Base-by-base conservation (phyloP, 2,329 filamentous ascomycete genomes). In the Myrmaecium sp. region DNA sequence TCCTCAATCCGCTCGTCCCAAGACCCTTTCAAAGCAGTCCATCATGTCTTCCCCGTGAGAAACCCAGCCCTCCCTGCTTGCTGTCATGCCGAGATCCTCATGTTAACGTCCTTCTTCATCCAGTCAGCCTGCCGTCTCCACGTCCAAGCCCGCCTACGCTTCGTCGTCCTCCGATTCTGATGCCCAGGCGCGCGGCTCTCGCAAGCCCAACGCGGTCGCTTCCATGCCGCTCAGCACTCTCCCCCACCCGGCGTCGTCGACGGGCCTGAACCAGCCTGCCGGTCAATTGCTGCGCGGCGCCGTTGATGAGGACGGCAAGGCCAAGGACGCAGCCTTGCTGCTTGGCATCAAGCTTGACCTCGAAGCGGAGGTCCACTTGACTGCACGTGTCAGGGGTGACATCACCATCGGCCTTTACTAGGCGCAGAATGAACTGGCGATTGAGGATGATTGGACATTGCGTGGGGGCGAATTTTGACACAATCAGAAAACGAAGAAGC, bases 301-400 rank as follows among this genome's bases (percentile, higher is more conserved):
- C 9, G 59, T 61, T 17, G 64, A 69, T 33, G 60, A 65, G 16
- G 51, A 69, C 28, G 66, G 68, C 32, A 62, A 66, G 38, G 53
- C 64, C 32, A 72, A 68, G 49, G 48, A 62, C 21, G 64, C 68
- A 4, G 66, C 64, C 2, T 54, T 72, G 22, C 55, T 71, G 38
- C 55, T 73, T 19, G 67, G 67, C 30, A 70, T 72, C 52, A 71
- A 73, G 55, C 54, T 73, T 18, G 68, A 73, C 41, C 49, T 72
- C 12, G 67, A 73, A 44, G 67, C 67, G 9, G 67, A 72, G 43
- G 63, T 72, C 22, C 66, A 73, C 43, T 47, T 72, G 35, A 72
- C 66, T 11, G 67, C 68, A 25, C 49, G 67, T 27, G 56, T 72
- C 33, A 56, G 65, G 24, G 67, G 68, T 57, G 68, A 73, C 43